Base-by-base conservation (phyloP, 345 rosid species). In the Crucihimalaya himalaica region DNA sequence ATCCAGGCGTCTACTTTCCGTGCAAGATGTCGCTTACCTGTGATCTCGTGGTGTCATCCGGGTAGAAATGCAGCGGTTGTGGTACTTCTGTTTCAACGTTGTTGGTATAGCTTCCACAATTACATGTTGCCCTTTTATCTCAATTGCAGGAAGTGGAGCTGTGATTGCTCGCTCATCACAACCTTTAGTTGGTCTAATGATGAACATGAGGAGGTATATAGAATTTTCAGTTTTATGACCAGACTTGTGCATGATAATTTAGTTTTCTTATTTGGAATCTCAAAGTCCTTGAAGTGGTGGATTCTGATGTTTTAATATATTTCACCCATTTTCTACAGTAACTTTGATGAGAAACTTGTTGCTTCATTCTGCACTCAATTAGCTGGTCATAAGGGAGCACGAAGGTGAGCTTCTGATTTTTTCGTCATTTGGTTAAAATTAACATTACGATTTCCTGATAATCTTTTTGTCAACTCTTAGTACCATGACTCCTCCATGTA, bases 111-210 rank as follows among this genome's bases (percentile, higher is more conserved):
- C 76, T 57, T 68, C 67, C 55, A n/a, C 70, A 34, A 72, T 56
- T 63, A 72, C 63, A 48, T 69, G 52, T 31, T 81, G 52, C 48
- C 62, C 21, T 51, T 31, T 59, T n/a, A 60, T 70, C 66, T 79
- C 46, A 54, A 55, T 71, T 80, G 51, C 76, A 91, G 99, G 57
- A 75, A 83, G 83, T 40, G 99, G 98, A 74, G 99, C 98, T 60
- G 99, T 89, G 74, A 91, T 95, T 77, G 99, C 99, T 65, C 97
- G 99, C 56, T 95, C 99, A 55, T 92, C 99, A 63, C 99, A 92
- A 75, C 98, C 98, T 66, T 80, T 92, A 57, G 99, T 90, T 75
- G 99, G 99, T 75, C 87, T 92, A 39, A 90, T 95, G 97, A 91
- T 91, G 97, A 95, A 92, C 79, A 84, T 88, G 89, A 87, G 99